These are phyloP conservation scores for Geosmithia putterillii DNA, from an alignment of 2,329 filamentous ascomycete species.

Conservation along the genomic window DNA sequence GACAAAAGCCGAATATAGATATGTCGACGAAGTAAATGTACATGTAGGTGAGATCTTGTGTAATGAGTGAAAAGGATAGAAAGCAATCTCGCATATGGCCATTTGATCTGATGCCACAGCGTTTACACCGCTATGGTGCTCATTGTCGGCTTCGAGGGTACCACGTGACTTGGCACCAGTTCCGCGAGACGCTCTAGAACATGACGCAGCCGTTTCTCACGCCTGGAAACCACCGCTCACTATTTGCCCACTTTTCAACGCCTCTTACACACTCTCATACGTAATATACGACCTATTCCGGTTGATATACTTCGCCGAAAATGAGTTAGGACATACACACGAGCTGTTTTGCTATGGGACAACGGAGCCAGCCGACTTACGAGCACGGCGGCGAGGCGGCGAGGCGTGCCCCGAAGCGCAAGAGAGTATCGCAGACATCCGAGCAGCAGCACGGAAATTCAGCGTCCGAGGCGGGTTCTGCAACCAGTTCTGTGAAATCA, in stretches of 20 bases:
- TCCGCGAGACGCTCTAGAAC: slow-evolving; percentile 11
- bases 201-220: neutral
- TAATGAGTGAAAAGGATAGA: neutral
- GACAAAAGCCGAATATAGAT: too few species aligned
- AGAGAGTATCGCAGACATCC: neutral
- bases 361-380: neutral
- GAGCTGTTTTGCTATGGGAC: neutral
- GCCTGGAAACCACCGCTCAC: neutral
- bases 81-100: neutral
- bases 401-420: neutral
- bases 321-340: neutral
- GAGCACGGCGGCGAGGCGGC: neutral
- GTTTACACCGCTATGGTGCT: neutral
- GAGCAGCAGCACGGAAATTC: neutral
- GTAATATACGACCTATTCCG: neutral
- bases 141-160: neutral
- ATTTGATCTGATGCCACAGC: neutral
- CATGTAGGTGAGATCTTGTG: too few species aligned
- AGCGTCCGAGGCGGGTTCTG: neutral
- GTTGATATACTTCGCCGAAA: neutral
- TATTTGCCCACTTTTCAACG: neutral
- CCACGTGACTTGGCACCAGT: slow-evolving; percentile 25
- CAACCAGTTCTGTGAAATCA: neutral
- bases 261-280: neutral
- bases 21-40: too few species aligned